Evolutionary conservation across 345 rosid species (phyloP).

Genomic region (Pseudoturritis turrita): DNA sequence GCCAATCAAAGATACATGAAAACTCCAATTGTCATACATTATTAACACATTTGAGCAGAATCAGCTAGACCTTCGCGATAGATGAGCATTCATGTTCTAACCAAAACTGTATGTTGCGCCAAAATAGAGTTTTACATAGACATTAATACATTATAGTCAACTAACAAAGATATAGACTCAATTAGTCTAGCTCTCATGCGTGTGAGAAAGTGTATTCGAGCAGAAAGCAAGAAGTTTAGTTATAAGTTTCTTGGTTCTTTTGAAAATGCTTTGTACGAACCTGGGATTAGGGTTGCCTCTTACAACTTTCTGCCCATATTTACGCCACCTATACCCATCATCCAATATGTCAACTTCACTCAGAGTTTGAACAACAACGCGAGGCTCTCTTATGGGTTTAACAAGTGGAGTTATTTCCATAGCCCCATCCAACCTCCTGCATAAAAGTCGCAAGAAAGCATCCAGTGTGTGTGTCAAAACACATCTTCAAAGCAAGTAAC

Average conservation of each 20-base stretch:
- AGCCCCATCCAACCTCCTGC: constrained; percentile 79
- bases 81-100: constrained; percentile 3
- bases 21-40: background rate
- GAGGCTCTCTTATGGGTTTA: constrained; percentile 93
- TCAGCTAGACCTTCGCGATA: background rate
- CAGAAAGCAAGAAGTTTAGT: background rate
- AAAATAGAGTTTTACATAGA: background rate
- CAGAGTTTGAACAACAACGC: constrained; percentile 90
- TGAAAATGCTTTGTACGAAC: constrained; percentile 28
- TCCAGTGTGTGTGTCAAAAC: constrained; percentile 4
- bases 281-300: constrained; percentile 98
- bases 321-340: constrained; percentile 99
- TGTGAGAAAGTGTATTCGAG: background rate
- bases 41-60: background rate
- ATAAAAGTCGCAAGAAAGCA: constrained; percentile 13
- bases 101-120: background rate
- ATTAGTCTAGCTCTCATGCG: background rate
- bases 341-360: constrained; percentile 98
- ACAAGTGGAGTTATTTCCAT: constrained; percentile 73
- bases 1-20: background rate
- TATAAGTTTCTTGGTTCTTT: background rate
- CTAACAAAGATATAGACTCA: background rate
- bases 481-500: background rate
- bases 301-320: constrained; percentile 98
- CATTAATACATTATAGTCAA: background rate